These are phyloP conservation scores for Durio zibethinus DNA, from an alignment of 345 rosid genomes.

Conservation along the genomic window DNA sequence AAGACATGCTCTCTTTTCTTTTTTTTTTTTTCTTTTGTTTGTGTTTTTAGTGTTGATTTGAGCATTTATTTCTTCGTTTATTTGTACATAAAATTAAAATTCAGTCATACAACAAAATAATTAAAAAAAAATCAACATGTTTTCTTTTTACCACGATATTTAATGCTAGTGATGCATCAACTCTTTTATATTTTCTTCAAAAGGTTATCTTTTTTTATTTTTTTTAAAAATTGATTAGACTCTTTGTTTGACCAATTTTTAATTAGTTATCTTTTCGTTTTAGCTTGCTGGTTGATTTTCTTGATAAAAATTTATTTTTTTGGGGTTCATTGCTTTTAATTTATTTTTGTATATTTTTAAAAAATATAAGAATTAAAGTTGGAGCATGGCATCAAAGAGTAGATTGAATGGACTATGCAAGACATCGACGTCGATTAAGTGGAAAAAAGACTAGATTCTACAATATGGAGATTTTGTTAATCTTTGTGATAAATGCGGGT, in stretches of 20 bases:
- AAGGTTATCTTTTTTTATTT: neutral
- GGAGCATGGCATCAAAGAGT: too few relatives aligned
- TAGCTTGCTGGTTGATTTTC: neutral
- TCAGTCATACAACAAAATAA: neutral
- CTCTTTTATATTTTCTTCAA: neutral
- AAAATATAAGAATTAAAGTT: too few relatives aligned
- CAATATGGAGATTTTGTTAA: too few relatives aligned
- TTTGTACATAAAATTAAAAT: too few relatives aligned
- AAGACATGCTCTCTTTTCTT: too few relatives aligned
- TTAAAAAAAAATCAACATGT: neutral
- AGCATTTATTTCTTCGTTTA: too few relatives aligned
- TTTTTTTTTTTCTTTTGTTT: too few relatives aligned
- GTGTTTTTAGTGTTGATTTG: too few relatives aligned
- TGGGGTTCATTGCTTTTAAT: neutral
- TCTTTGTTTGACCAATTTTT: neutral
- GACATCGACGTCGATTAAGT: too few relatives aligned
- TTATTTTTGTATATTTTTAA: neutral
- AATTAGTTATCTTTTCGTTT: neutral
- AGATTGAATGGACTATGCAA: too few relatives aligned
- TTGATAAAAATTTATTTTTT: neutral
- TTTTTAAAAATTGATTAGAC: neutral
- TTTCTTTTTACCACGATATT: neutral
- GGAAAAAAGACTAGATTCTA: too few relatives aligned
- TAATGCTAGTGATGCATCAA: neutral
- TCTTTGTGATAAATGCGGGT: too few relatives aligned